Evolutionary conservation across 192 early-diverging fungal species (phyloP).

Genomic region (Coemansia sp.): DNA sequence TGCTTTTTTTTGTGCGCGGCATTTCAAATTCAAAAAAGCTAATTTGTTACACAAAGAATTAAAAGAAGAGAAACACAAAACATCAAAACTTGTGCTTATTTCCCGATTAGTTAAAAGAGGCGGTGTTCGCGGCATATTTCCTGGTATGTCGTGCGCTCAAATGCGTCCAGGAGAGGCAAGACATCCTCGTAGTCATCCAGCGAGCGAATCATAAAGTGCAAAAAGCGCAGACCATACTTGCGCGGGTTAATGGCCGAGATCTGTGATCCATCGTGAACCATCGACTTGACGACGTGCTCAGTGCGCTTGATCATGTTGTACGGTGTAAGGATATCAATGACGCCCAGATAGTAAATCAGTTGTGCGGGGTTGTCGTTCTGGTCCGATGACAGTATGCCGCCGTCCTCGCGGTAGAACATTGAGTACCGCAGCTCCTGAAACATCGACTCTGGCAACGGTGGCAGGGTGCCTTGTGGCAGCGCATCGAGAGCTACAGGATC

Average conservation of each 20-base stretch:
- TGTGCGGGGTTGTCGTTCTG: conserved; percentile 65
- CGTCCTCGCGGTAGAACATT: conserved; percentile 88
- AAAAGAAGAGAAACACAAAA: neutral
- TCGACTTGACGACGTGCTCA: conserved; percentile 87
- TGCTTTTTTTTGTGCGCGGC: neutral
- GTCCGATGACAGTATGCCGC: conserved; percentile 82
- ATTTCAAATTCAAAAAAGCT: conserved; percentile 3
- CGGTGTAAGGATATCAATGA: conserved; percentile 97
- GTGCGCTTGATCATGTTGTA: conserved; percentile 86
- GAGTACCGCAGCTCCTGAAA: conserved; percentile 63
- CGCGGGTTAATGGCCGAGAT: conserved; percentile 87
- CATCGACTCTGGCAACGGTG: conserved; percentile 55
- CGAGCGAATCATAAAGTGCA: conserved; percentile 82
- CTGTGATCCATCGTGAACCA: conserved; percentile 70
- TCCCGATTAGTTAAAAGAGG: conserved; percentile 21
- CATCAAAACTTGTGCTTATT: too few species aligned
- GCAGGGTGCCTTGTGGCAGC: conserved; percentile 34
- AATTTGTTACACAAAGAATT: conserved; percentile 2
- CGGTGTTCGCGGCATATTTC: conserved; percentile 50
- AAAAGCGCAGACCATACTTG: conserved; percentile 86
- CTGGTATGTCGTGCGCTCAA: conserved; percentile 51
- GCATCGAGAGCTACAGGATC: conserved; percentile 53
- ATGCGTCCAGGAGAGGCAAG: conserved; percentile 42
- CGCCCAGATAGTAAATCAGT: conserved; percentile 90
- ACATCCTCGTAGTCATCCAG: conserved; percentile 60